Evolutionary conservation across 192 early-diverging fungal species (phyloP), one percentile per base, ranked within the genome.

Genomic region (Radiomyces spectabilis): DNA sequence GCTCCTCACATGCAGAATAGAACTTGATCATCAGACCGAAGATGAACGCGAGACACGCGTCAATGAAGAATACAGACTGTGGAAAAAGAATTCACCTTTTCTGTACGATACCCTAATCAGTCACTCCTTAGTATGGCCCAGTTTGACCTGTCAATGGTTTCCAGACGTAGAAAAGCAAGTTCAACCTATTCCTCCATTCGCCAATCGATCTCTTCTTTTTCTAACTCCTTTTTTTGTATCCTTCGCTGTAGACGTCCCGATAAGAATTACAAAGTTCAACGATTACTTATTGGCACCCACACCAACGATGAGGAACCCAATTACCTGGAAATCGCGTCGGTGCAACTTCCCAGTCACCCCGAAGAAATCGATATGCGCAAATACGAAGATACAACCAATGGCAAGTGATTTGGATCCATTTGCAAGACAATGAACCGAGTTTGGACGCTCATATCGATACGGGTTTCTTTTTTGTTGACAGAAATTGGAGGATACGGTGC

Each of bases 21-120:
- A n/a, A n/a, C n/a, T n/a, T n/a, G n/a, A n/a, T n/a, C n/a, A n/a
- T n/a, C n/a, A n/a, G n/a, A n/a, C n/a, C n/a, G 34, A 46, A 5
- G 61, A 55, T 24, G 64, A 57, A 41, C 58, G 87, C 55, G 92
- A 94, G 53, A 93, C 91, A 59, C 67, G 89, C 31, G 90, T 94
- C 48, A 94, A 97, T 63, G 91, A 94, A 74, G 94, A 97, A 66
- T 95, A 97, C 79, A 95, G 93, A 72, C 89, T 92, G 54, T 99
- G 96, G 96, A 99, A 99, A 65, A 99, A 99, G 81, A 99, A 99
- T 79, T 90, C 87, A 10, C 96, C 96, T 21, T 99, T 99, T 64
- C 85, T 99, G 26, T 99, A 99, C 71, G 96, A 99, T 71, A 78
- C 92, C 27, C 85, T 99, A 15, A 84, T 97, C 24, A 96, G 94